These are phyloP conservation scores for Termitomyces sp. DNA, from an alignment of 768 basidiomycete species.

Conservation along the genomic window DNA sequence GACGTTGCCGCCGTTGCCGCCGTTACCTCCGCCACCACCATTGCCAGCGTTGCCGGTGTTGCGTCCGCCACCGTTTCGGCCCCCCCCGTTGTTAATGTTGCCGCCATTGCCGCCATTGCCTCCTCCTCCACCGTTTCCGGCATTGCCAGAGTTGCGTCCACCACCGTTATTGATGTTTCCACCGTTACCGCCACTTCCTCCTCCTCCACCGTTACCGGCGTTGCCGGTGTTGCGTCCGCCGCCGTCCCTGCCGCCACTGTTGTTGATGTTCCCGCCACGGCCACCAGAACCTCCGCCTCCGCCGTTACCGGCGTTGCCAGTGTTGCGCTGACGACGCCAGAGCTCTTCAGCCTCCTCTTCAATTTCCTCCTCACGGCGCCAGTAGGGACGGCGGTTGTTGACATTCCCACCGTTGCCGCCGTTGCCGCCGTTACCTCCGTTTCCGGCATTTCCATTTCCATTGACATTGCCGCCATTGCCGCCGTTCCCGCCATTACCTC, in stretches of 20 bases:
- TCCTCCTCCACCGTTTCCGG: slow-evolving; percentile 1
- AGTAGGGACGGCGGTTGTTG: not conserved
- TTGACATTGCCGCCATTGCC: no score
- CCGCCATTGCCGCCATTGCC: not conserved
- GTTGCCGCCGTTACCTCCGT: no score
- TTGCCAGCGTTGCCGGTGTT: slow-evolving; percentile 2
- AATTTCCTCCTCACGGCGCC: not conserved
- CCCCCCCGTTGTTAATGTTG: not conserved
- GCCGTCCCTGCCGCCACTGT: not conserved
- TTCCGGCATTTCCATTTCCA: no score
- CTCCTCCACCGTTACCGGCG: slow-evolving; percentile 1
- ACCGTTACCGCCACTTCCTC: slow-evolving; percentile 1
- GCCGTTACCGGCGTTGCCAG: slow-evolving; percentile 1
- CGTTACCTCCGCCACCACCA: slow-evolving; percentile 1
- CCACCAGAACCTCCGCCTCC: not conserved
- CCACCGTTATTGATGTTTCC: not conserved
- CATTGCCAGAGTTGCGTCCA: slow-evolving; percentile 2
- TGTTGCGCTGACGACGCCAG: not conserved
- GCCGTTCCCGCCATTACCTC: no score
- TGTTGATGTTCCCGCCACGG: not conserved
- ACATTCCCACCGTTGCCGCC: no score
- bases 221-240: not conserved
- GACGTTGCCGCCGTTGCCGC: slow-evolving; percentile 1
- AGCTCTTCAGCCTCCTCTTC: not conserved
- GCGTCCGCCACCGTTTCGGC: not conserved